phyloP scores from a whole-genome alignment of 441 rosid genomes.

The Populus hybrid region DNA sequence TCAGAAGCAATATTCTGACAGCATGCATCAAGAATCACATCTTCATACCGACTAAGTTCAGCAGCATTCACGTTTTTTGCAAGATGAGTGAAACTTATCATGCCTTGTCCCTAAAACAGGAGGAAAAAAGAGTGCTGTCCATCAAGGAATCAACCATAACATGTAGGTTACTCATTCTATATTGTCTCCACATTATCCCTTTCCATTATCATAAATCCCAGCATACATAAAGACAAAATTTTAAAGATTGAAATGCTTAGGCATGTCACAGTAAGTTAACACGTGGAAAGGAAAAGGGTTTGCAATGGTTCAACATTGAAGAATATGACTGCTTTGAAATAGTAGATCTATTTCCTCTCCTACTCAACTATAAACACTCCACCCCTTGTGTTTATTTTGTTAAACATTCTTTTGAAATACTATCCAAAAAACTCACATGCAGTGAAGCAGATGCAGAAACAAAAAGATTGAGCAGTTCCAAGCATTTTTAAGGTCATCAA shows the following conservation, averaged over 20 bases:
- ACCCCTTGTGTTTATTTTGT: not conserved
- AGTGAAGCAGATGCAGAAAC: not conserved
- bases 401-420: not conserved
- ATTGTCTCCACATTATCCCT: no score
- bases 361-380: not conserved
- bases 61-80: constrained; percentile 57
- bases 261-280: not conserved
- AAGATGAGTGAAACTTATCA: constrained; percentile 61
- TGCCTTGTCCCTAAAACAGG: constrained; percentile 75
- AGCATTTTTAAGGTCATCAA: not conserved
- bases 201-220: no score
- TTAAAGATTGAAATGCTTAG: not conserved
- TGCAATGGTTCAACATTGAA: not conserved
- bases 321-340: not conserved
- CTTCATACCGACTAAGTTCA: constrained; percentile 46
- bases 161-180: not conserved
- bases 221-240: not conserved
- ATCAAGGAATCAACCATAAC: not conserved
- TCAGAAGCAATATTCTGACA: constrained; percentile 74
- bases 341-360: not conserved
- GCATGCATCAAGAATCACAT: constrained; percentile 85
- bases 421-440: no score
- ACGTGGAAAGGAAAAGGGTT: not conserved
- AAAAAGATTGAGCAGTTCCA: not conserved
- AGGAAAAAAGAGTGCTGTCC: constrained; percentile 13